Percentiles rank a stretch among this genome's conserved stretches.
phyloP scores from a whole-genome alignment of 495 filamentous ascomycete species.

The Penicillium parvum region DNA sequence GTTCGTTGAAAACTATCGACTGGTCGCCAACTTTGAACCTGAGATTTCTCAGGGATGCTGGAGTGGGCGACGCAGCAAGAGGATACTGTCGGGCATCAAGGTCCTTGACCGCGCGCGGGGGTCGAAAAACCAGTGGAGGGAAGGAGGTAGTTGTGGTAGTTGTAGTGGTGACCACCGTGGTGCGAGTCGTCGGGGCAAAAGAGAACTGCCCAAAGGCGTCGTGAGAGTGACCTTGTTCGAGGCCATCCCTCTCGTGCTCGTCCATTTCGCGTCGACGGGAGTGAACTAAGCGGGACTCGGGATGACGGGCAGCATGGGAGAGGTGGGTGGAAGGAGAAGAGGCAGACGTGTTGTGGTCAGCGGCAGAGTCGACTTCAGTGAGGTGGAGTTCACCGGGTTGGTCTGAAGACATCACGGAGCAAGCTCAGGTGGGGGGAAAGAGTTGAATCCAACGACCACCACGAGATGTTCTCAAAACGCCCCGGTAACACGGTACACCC shows the following conservation, averaged over 20 bases:
- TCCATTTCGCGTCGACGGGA: slow-evolving; percentile 29
- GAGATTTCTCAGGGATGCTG: slow-evolving; percentile 65
- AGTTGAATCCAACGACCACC: not conserved
- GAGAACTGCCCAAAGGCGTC: slow-evolving; percentile 59
- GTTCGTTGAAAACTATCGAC: slow-evolving; percentile 63
- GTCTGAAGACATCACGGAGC: slow-evolving; percentile 19
- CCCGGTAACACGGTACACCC: slow-evolving; percentile 24
- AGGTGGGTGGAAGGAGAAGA: slow-evolving; percentile 5
- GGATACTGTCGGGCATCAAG: slow-evolving; percentile 89
- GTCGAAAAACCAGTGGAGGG: slow-evolving; percentile 73
- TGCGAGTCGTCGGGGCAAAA: slow-evolving; percentile 67
- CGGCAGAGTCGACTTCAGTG: slow-evolving; percentile 10
- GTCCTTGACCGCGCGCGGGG: slow-evolving; percentile 65
- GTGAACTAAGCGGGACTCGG: slow-evolving; percentile 16
- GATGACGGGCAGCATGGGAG: slow-evolving; percentile 11
- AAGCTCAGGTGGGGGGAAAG: slow-evolving; percentile 9
- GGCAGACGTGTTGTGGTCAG: slow-evolving; percentile 22
- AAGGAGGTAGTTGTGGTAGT: slow-evolving; percentile 89
- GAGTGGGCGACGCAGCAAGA: slow-evolving; percentile 75
- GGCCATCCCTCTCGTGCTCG: slow-evolving; percentile 21
- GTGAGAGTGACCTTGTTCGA: slow-evolving; percentile 19
- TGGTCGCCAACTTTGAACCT: slow-evolving; percentile 66
- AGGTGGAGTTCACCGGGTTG: slow-evolving; percentile 11
- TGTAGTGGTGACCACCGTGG: slow-evolving; percentile 84
- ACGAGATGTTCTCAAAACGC: slow-evolving; percentile 10